These are phyloP conservation scores for Vachellia pachyceras DNA, from an alignment of 306 rosid species.

Conservation along the genomic window DNA sequence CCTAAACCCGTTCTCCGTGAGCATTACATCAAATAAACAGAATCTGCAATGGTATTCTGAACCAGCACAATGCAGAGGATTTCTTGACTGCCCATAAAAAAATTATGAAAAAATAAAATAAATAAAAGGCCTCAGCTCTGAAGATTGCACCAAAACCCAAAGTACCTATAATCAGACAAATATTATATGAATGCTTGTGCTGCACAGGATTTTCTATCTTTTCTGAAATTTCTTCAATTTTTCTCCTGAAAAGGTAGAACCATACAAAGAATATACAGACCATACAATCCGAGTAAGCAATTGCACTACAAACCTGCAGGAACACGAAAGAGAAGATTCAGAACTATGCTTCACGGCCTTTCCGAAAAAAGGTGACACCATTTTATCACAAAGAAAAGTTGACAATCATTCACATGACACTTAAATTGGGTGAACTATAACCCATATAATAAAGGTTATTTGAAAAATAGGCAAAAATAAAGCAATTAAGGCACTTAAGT, in stretches of 20 bases:
- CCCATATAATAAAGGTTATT: not conserved
- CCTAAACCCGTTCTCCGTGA: conserved; percentile 13
- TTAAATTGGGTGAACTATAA: conserved; percentile 15
- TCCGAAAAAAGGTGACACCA: conserved; percentile 44
- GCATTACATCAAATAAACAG: conserved; percentile 19
- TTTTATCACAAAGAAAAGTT: conserved; percentile 30
- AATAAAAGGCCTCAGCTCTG: conserved; percentile 39
- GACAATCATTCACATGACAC: conserved; percentile 2
- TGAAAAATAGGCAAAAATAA: not conserved
- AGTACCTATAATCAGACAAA: conserved; percentile 30
- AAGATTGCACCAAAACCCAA: conserved; percentile 32
- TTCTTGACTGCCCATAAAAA: conserved; percentile 18
- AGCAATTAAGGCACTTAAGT: conserved; percentile 34
- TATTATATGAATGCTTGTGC: conserved; percentile 45
- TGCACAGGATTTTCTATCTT: conserved; percentile 43
- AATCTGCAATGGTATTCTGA: conserved; percentile 9
- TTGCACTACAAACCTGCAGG: conserved; percentile 84
- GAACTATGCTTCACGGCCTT: conserved; percentile 54
- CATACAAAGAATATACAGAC: conserved; percentile 70
- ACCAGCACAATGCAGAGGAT: conserved; percentile 23
- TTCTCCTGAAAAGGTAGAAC: conserved; percentile 45
- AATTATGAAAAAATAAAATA: conserved; percentile 19
- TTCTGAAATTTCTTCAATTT: conserved; percentile 25
- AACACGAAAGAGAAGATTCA: conserved; percentile 76
- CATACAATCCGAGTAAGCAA: conserved; percentile 69